Conservation (phyloP, 768 basidiomycete species). For the Cyathus striatus region DNA sequence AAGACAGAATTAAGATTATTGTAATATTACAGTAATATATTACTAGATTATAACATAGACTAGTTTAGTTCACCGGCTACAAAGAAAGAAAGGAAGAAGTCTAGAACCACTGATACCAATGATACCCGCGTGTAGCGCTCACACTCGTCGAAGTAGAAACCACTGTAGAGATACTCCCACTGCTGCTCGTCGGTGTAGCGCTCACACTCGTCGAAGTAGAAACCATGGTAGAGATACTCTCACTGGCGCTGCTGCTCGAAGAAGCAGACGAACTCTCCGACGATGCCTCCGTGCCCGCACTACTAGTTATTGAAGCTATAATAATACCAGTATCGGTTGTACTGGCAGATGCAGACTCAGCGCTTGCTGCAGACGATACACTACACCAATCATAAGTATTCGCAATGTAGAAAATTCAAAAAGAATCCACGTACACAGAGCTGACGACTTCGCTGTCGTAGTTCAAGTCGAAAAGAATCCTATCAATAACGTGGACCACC, state of each 20-base stretch:
- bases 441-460: conserved; percentile 37
- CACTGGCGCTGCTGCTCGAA: not conserved
- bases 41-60: no score
- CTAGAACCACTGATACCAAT: no score
- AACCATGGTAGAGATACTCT: no score
- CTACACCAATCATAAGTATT: not conserved
- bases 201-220: no score
- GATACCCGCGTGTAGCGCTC: no score
- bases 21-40: no score
- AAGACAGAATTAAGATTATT: no score
- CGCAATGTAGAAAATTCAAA: not conserved
- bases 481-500: conserved; percentile 60
- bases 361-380: not conserved
- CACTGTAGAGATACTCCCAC: no score
- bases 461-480: conserved; percentile 43
- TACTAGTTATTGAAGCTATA: not conserved
- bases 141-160: no score
- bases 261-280: not conserved
- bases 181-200: no score
- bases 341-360: not conserved
- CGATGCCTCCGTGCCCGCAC: not conserved
- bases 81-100: no score
- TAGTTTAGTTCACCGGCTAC: no score
- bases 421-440: conserved; percentile 43
- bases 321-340: not conserved